Base-by-base conservation (phyloP, 2,329 filamentous ascomycete genomes). In the Aspergillus ruber region DNA sequence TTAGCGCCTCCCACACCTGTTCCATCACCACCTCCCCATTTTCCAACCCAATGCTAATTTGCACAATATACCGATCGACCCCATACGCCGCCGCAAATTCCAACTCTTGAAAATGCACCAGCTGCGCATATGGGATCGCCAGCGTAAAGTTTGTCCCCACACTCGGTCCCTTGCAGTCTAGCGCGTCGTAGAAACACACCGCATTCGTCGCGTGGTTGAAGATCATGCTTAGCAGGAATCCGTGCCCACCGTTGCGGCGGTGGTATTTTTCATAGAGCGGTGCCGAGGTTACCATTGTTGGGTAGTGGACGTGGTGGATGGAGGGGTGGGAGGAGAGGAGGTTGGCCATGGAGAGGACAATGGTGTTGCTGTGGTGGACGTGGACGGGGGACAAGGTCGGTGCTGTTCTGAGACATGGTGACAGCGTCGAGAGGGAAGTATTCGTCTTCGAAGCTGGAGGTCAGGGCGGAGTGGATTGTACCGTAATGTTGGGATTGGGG, bases 401-500 rank as follows among this genome's bases (percentile, higher is more conserved):
- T 36, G 38, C 51, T 56, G 49, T 63, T 65, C 7, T 47, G 42
- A 25, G 51, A 52, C 15, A 64, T 45, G 8, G 50, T 43, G 7
- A 52, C 47, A 8, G 53, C 57, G 21, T 63, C 62, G 15, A 48
- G 48, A 10, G 49, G 46, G 40, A 58, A 61, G 32, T 55, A 51
- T n/a, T 54, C 43, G 20, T 58, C 53, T 23, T 55, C 50, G 41
- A 58, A 57, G 8, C 23, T 9, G 18, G 42, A 42, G 5, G 33
- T 43, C 25, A 62, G 52, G 9, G 53, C 42, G 1, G 44, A n/a
- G 45, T 59, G 52, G 15, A 81, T 62, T 17, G 58, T 48, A 2
- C 50, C 5, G 56, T 79, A 74, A 46, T 70, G 63, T 18, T 12
- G 21, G 0, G 73, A 76, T 3, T 67, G 56, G 0, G 76, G 76